Evolutionary conservation across 768 basidiomycete genomes (phyloP).

Genomic region (Pleurotus eryngii): DNA sequence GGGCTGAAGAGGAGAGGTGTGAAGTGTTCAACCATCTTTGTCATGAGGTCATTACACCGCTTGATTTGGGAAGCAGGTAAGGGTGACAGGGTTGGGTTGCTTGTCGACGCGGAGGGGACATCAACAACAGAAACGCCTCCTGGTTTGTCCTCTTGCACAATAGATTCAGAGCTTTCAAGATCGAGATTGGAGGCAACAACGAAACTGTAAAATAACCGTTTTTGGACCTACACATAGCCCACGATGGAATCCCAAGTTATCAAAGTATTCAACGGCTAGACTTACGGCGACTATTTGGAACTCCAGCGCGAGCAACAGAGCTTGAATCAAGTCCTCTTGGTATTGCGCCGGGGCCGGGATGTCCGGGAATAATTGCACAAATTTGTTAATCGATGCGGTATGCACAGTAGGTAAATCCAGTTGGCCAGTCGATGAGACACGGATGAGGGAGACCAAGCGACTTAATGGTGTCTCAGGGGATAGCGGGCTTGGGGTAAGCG

Average conservation of each 20-base stretch:
- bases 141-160: constrained; percentile 2
- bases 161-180: constrained; percentile 23
- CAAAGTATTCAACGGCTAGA: constrained; percentile 8
- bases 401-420: constrained; percentile 59
- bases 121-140: not conserved
- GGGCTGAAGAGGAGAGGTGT: constrained; percentile 73
- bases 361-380: constrained; percentile 48
- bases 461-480: constrained; percentile 38
- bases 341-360: constrained; percentile 43
- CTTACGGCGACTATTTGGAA: constrained; percentile 50
- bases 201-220: constrained; percentile 61
- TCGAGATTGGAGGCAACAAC: constrained; percentile 59
- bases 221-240: constrained; percentile 42
- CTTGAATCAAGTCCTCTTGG: constrained; percentile 43
- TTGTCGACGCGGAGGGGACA: not conserved
- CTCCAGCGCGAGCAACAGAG: constrained; percentile 46
- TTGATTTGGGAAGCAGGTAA: constrained; percentile 22
- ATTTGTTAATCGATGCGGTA: constrained; percentile 33
- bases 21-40: constrained; percentile 58
- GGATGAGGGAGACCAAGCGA: constrained; percentile 52
- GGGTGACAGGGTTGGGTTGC: not conserved
- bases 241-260: not conserved
- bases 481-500: constrained; percentile 38
- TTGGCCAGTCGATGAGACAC: constrained; percentile 51
- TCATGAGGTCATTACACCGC: constrained; percentile 49